Base-by-base conservation (phyloP, 2,329 filamentous ascomycete species). In the Fusarium subglutinans region DNA sequence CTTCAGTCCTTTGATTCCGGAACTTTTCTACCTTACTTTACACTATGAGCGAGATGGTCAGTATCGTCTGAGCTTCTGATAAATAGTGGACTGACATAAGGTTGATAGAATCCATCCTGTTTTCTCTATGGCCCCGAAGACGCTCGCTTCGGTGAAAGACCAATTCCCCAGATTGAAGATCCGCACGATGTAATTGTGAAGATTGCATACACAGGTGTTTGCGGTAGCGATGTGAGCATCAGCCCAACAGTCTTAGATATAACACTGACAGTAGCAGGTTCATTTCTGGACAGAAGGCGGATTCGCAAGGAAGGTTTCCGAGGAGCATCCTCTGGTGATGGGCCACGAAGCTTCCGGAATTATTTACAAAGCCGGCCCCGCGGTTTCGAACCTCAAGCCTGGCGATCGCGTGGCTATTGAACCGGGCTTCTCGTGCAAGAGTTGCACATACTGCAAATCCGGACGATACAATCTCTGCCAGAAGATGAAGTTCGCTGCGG, bases 401-500 rank as follows among this genome's bases (percentile, higher is more conserved):
- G 95, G 95, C 63, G 95, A 98, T 83, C 91, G 93, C 73, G 92
- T 98, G n/a, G 95, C 96, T 20, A 86, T 98, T 48, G 96, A 98
- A 85, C 96, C 97, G 20, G 96, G 96, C 48, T 89, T 93, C 61
- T 93, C 95, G 2, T 98, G 96, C 84, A 90, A 93, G 47, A 88
- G 90, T 70, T 98, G 95, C 85, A 83, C 84, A 48, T 86, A 90
- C 72, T 98, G 95, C 86, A 93, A 94, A 74, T 87, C 88, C 45
- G 96, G 96, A 61, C 89, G 90, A 77, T 98, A 98, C 86, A 98
- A 98, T 82, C 90, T 98, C 20, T 98, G 96, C 82, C 87, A 89
- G 9, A 87, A 93, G 58, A 98, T 98, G 94, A 86, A 84, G 22
- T 98, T 98, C 80, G 96, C 96, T 24, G 95, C 96, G 3, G 98